A percentile compares a stretch with the other conserved stretches of the same genome.
phyloP scores from a whole-genome alignment of 352 stramenopile species.

The Thraustotheca clavata region DNA sequence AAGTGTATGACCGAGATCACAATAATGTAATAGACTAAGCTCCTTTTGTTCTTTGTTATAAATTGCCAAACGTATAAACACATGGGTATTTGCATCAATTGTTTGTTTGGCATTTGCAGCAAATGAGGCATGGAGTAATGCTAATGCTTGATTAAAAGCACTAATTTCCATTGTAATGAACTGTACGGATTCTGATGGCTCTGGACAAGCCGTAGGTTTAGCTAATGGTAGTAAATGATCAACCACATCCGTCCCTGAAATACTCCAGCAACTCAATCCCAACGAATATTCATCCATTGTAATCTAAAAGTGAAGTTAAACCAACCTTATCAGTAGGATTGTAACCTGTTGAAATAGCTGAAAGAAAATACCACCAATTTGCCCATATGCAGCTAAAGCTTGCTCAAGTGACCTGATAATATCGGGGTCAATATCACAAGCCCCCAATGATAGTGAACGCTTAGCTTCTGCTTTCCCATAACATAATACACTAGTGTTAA shows the following conservation, averaged over 20 bases:
- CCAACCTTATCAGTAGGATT: neutral
- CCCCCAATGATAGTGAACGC: conserved; percentile 3
- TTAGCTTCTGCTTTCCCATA: neutral
- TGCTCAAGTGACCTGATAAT: neutral
- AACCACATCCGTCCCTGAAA: neutral
- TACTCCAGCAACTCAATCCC: conserved; percentile 13
- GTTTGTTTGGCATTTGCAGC: neutral
- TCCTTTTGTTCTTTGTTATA: neutral
- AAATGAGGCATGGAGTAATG: neutral
- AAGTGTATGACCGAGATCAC: neutral
- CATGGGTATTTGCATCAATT: neutral
- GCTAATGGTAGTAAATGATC: neutral
- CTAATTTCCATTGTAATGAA: conserved; percentile 1
- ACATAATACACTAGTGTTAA: conserved; percentile 15
- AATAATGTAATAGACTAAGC: conserved; percentile 12
- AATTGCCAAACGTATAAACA: conserved; percentile 11
- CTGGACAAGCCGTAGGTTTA: neutral
- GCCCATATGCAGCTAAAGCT: conserved; percentile 5
- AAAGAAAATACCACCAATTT: conserved; percentile 17
- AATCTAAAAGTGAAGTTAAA: neutral
- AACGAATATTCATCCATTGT: neutral
- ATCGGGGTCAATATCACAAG: neutral
- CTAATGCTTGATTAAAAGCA: neutral
- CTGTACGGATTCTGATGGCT: neutral
- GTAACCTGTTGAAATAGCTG: neutral